Conservation (phyloP, 2,329 filamentous ascomycete genomes). For the Penicillium sp. region DNA sequence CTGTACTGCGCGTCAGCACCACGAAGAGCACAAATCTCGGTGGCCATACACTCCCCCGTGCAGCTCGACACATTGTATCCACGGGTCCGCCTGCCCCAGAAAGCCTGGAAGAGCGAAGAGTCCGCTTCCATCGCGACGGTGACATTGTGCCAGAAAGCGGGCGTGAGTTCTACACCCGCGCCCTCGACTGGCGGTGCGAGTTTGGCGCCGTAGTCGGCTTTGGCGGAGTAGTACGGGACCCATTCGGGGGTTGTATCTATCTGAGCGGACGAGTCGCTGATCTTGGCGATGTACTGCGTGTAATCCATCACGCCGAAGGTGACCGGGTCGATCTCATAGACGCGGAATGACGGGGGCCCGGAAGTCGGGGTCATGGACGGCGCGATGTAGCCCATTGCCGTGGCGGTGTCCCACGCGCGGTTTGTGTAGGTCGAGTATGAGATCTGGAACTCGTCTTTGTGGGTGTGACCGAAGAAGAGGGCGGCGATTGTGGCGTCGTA, state of each 20-base stretch:
- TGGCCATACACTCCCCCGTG: conserved; percentile 42
- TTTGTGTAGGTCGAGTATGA: conserved; percentile 51
- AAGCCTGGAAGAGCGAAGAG: conserved; percentile 47
- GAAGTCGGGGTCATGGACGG: conserved; percentile 56
- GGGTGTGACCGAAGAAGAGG: conserved; percentile 59
- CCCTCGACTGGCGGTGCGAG: conserved; percentile 45
- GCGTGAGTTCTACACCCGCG: conserved; percentile 48
- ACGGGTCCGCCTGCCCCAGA: conserved; percentile 49
- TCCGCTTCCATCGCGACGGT: conserved; percentile 50
- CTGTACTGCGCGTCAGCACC: conserved; percentile 54
- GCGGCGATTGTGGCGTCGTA: conserved; percentile 55
- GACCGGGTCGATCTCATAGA: conserved; percentile 58
- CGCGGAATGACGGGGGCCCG: conserved; percentile 56
- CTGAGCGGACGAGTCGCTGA: conserved; percentile 47
- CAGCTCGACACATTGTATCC: conserved; percentile 47
- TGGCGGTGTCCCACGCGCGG: conserved; percentile 45
- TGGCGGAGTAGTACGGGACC: conserved; percentile 57
- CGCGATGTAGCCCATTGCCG: conserved; percentile 54
- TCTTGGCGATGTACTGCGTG: conserved; percentile 56
- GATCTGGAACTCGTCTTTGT: conserved; percentile 57
- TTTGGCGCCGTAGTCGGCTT: conserved; percentile 52
- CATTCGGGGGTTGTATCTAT: conserved; percentile 53
- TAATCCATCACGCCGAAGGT: conserved; percentile 57
- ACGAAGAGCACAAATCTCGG: conserved; percentile 55
- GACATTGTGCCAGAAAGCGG: conserved; percentile 60